A percentile compares a stretch with the other conserved stretches of the same genome.
Evolutionary conservation across 257 asterid genomes (phyloP).

Genomic region (Lavandula angustifolia): DNA sequence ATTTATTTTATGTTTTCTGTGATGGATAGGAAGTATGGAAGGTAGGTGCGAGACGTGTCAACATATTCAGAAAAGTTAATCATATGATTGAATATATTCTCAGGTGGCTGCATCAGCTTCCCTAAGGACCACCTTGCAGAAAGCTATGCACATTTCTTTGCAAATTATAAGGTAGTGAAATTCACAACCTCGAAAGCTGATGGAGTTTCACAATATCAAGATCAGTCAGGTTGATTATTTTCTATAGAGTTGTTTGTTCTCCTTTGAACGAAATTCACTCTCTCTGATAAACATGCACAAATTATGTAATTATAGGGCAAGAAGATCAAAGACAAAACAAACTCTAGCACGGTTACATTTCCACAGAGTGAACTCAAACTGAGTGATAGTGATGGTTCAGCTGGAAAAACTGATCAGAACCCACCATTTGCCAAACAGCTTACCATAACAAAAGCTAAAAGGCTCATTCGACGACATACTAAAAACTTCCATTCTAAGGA

Average conservation of each 20-base stretch:
- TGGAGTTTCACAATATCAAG: conserved; percentile 96
- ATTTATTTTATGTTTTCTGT: too few species aligned
- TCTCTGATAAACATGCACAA: conserved; percentile 3
- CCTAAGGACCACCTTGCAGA: conserved; percentile 88
- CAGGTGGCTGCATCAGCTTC: conserved; percentile 87
- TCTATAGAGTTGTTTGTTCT: conserved; percentile 23
- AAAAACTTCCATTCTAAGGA: conserved; percentile 87
- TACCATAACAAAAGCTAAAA: conserved; percentile 87
- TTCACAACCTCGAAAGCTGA: conserved; percentile 81
- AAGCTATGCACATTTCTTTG: conserved; percentile 95
- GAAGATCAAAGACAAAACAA: conserved; percentile 91
- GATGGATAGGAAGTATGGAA: too few species aligned
- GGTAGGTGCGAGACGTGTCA: too few species aligned
- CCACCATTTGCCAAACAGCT: conserved; percentile 93
- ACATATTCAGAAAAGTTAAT: too few species aligned
- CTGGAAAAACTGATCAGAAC: conserved; percentile 67
- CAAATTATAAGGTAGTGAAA: conserved; percentile 90
- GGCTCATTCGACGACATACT: conserved; percentile 84
- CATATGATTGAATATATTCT: too few species aligned
- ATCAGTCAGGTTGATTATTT: conserved; percentile 83
- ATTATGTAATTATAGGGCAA: conserved; percentile 60
- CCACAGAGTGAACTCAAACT: conserved; percentile 75
- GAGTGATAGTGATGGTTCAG: conserved; percentile 89
- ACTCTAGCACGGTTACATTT: conserved; percentile 45
- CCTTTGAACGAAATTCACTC: conserved; percentile 32